phyloP scores from a whole-genome alignment of 345 rosid genomes.

The Raphanus sativus region DNA sequence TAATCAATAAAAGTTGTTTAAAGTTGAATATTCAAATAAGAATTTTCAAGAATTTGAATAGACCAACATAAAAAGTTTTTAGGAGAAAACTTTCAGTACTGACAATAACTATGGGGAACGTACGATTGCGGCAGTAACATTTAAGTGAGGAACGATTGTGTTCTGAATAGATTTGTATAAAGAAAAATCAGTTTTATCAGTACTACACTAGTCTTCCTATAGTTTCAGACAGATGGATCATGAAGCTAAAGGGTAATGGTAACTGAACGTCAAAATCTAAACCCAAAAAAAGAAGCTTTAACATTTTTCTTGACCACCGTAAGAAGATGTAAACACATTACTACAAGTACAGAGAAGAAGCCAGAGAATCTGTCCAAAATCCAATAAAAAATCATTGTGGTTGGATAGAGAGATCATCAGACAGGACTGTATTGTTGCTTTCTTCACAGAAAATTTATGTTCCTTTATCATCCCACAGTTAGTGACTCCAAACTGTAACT shows the following conservation, averaged over 20 bases:
- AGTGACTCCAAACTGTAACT: no score
- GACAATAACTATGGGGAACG: slow-evolving; percentile 37
- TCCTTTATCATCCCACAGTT: no score
- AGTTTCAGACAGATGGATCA: not conserved
- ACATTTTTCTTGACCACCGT: no score
- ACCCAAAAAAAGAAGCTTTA: no score
- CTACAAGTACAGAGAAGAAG: slow-evolving; percentile 38
- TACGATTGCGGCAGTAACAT: slow-evolving; percentile 24
- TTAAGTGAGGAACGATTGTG: slow-evolving; percentile 57
- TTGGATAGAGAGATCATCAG: not conserved
- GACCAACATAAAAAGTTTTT: slow-evolving; percentile 13
- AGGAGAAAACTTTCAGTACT: no score
- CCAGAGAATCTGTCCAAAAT: slow-evolving; percentile 68
- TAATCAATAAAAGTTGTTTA: not conserved
- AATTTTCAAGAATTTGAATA: no score
- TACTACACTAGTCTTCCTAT: not conserved
- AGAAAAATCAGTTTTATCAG: not conserved
- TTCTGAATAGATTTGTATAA: slow-evolving; percentile 17
- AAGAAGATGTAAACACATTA: no score
- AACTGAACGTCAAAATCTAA: no score
- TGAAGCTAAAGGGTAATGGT: no score
- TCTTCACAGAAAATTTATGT: no score
- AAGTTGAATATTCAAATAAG: not conserved
- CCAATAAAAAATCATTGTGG: slow-evolving; percentile 35
- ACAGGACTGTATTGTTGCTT: not conserved